Conservation (phyloP, 164 flowering plant species). For the Protea cynaroides region DNA sequence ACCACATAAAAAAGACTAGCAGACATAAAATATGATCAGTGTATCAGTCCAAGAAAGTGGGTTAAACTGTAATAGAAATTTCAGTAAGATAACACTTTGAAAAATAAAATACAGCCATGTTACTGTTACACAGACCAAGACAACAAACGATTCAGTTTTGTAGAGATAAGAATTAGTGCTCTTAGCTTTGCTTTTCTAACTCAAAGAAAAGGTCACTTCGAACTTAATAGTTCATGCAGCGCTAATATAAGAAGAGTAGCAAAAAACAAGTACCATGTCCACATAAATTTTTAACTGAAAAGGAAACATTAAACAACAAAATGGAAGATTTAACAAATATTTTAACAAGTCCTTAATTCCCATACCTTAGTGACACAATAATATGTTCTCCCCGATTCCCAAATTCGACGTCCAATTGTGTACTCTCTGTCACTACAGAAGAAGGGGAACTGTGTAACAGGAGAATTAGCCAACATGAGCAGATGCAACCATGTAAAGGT, state of each 20-base stretch:
- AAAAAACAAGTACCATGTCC: not conserved
- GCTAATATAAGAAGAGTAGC: not conserved
- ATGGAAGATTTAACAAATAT: conserved; percentile 1
- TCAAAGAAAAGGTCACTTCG: too few relatives aligned
- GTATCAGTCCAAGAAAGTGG: too few relatives aligned
- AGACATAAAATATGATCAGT: too few relatives aligned
- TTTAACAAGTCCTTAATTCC: not conserved
- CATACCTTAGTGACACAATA: conserved; percentile 77
- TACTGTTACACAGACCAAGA: too few relatives aligned
- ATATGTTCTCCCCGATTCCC: conserved; percentile 50
- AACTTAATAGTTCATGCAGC: too few relatives aligned
- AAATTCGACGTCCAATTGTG: conserved; percentile 64
- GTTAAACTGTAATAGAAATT: too few relatives aligned
- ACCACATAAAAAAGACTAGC: too few relatives aligned
- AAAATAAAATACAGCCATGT: too few relatives aligned
- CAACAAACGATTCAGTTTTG: too few relatives aligned
- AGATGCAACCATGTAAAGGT: conserved; percentile 6
- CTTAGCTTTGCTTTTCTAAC: too few relatives aligned
- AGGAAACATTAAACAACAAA: not conserved
- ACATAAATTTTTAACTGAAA: not conserved
- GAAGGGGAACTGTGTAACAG: conserved; percentile 57
- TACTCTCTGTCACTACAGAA: conserved; percentile 78
- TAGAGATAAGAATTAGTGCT: too few relatives aligned
- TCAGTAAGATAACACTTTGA: too few relatives aligned
- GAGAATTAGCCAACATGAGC: conserved; percentile 8